These are phyloP conservation scores for Yueomyces sinensis DNA, from an alignment of 805 yeast species.

Conservation along the genomic window DNA sequence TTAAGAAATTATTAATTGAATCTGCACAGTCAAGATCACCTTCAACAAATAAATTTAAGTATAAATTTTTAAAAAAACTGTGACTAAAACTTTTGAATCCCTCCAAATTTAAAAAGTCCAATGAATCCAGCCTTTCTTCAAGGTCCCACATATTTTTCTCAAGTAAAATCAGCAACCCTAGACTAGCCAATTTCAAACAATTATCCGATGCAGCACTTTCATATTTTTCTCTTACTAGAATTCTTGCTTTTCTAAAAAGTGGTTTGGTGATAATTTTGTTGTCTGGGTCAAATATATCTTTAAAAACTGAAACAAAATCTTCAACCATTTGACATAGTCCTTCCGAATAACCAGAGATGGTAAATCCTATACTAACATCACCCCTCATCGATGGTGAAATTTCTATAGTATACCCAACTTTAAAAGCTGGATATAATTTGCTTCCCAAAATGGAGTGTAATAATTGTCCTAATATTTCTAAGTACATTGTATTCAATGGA, in stretches of 20 bases:
- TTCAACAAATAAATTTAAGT: constrained; percentile 32
- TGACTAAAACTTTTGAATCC: constrained; percentile 23
- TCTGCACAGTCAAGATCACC: constrained; percentile 31
- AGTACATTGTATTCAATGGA: constrained; percentile 30
- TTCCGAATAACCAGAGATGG: constrained; percentile 37
- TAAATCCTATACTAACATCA: constrained; percentile 38
- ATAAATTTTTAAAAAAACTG: constrained; percentile 12
- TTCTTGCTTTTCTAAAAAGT: constrained; percentile 34
- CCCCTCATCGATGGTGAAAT: constrained; percentile 42
- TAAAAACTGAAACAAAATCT: constrained; percentile 14
- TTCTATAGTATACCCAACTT: constrained; percentile 45
- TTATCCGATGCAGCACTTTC: constrained; percentile 29
- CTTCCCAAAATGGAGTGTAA: constrained; percentile 29
- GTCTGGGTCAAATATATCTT: constrained; percentile 11
- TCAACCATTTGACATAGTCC: constrained; percentile 27
- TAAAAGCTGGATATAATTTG: constrained; percentile 38
- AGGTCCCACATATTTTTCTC: constrained; percentile 46
- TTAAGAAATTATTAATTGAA: constrained; percentile 13
- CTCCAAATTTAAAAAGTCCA: constrained; percentile 35
- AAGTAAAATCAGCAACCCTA: constrained; percentile 37
- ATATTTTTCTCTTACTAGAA: constrained; percentile 35
- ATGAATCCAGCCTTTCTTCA: constrained; percentile 40
- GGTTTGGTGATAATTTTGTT: constrained; percentile 15
- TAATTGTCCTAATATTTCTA: constrained; percentile 41
- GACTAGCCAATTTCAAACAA: constrained; percentile 35